Percentiles rank a stretch among this genome's conserved stretches.
phyloP scores from a whole-genome alignment of 148 eudicot genomes.

The Arbutus unedo region DNA sequence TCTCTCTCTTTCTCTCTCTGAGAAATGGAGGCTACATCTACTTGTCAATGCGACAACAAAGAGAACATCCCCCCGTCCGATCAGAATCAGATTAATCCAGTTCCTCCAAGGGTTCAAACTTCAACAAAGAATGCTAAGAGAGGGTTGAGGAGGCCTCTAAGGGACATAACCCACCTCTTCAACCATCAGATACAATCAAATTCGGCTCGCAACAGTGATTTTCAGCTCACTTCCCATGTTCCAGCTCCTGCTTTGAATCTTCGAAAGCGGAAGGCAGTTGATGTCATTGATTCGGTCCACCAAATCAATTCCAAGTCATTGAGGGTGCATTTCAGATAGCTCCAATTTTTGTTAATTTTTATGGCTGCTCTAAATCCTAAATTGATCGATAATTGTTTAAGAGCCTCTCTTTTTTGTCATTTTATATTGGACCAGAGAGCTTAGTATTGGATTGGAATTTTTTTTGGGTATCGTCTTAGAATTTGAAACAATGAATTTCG shows the following conservation, averaged over 20 bases:
- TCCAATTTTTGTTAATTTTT: background rate
- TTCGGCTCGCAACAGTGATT: background rate
- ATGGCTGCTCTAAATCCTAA: background rate
- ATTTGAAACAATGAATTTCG: too few species aligned
- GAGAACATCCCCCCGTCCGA: conserved; percentile 14
- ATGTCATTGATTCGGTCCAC: background rate
- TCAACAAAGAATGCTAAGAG: conserved; percentile 1
- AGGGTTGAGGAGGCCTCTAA: conserved; percentile 21
- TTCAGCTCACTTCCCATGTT: background rate
- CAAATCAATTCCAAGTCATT: background rate
- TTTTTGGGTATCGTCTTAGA: too few species aligned
- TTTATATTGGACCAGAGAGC: background rate
- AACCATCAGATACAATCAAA: background rate
- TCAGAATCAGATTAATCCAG: background rate
- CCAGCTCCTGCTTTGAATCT: background rate
- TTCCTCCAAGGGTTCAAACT: conserved; percentile 3
- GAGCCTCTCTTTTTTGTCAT: background rate
- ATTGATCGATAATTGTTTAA: background rate
- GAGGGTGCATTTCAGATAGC: conserved; percentile 15
- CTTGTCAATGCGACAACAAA: conserved; percentile 12
- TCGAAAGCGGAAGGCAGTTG: conserved; percentile 10
- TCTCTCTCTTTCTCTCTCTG: background rate
- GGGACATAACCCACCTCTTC: conserved; percentile 23
- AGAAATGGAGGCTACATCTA: conserved; percentile 13
- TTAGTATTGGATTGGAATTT: background rate